phyloP scores from a whole-genome alignment of 139 green algal species.

The Chlamydomonas eustigma region DNA sequence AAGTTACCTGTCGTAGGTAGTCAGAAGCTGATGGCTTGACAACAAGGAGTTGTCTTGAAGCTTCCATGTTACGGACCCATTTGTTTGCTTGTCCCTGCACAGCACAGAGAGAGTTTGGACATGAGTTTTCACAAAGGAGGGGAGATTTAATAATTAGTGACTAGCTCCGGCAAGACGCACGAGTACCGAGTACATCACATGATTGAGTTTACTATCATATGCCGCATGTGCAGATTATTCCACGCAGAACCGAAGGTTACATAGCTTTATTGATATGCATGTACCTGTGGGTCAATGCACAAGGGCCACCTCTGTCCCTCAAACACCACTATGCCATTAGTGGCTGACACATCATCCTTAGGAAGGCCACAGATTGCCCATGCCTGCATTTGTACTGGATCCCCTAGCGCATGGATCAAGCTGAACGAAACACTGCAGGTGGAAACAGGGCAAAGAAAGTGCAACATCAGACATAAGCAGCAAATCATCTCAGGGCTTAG shows the following conservation, averaged over 20 bases:
- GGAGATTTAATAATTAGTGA: no score
- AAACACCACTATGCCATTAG: slow-evolving; percentile 78
- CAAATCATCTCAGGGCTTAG: no score
- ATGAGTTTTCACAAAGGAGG: no score
- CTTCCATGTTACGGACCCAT: slow-evolving; percentile 80
- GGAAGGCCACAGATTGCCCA: slow-evolving; percentile 82
- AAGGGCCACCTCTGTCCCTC: slow-evolving; percentile 72
- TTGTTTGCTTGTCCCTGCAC: slow-evolving; percentile 73
- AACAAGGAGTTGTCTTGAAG: slow-evolving; percentile 48
- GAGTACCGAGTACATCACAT: no score
- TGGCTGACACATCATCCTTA: slow-evolving; percentile 76
- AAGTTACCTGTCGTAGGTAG: slow-evolving; percentile 61
- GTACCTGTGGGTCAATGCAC: slow-evolving; percentile 78
- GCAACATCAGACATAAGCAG: no score
- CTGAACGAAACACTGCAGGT: slow-evolving; percentile 56
- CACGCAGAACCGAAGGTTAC: no score
- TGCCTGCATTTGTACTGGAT: slow-evolving; percentile 62
- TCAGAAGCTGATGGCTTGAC: slow-evolving; percentile 75
- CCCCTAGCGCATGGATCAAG: slow-evolving; percentile 53
- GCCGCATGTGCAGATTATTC: no score
- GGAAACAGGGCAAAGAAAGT: no score
- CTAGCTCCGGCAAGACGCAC: no score
- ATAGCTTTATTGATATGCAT: no score
- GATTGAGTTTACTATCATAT: no score
- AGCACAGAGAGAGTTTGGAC: no score